phyloP scores from a whole-genome alignment of 257 asterid species.

The Nicotiana knightiana region DNA sequence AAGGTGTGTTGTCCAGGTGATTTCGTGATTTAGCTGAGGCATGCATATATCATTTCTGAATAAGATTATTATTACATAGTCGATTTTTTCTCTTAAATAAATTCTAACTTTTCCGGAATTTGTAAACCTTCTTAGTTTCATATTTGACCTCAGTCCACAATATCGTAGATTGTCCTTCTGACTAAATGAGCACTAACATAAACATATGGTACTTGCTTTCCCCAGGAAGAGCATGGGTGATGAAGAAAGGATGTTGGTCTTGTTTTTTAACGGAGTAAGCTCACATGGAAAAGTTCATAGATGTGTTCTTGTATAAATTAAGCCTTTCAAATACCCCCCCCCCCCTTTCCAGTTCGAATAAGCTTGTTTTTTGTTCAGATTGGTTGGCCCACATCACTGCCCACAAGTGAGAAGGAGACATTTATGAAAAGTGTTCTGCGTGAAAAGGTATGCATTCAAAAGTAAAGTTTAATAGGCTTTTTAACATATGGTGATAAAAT shows the following conservation, averaged over 20 bases:
- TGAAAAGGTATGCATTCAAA: conserved; percentile 54
- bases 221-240: conserved; percentile 83
- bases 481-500: not conserved
- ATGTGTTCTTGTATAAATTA: not conserved
- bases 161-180: not conserved
- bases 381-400: conserved; percentile 97
- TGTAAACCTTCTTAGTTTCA: not conserved
- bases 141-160: not conserved
- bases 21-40: conserved; percentile 8
- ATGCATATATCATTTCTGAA: not conserved
- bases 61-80: not conserved
- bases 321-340: not conserved
- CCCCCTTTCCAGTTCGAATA: not conserved
- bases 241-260: conserved; percentile 82
- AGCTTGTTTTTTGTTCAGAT: conserved; percentile 39
- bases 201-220: not conserved
- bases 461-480: not conserved
- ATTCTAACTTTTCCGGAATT: not conserved
- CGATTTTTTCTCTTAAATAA: not conserved
- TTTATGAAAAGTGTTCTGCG: conserved; percentile 70
- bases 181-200: not conserved
- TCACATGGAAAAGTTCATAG: not conserved
- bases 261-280: conserved; percentile 82
- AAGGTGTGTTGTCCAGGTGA: conserved; percentile 38
- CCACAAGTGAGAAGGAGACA: conserved; percentile 75